phyloP scores from a whole-genome alignment of 1,139 yeast species.

The Suhomyces wounanorum region DNA sequence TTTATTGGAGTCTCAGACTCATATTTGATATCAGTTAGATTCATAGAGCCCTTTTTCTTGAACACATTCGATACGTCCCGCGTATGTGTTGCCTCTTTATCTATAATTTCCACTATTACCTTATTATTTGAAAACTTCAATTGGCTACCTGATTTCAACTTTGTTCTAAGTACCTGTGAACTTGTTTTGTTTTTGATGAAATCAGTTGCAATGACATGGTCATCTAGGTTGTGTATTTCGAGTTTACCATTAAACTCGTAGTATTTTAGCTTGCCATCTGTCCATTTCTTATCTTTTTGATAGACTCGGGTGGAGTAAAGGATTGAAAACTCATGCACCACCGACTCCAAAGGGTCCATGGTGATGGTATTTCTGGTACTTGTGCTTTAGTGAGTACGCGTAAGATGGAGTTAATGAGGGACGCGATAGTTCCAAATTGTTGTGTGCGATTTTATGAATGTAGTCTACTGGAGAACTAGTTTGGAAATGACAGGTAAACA shows the following conservation, averaged over 20 bases:
- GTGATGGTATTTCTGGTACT: neutral
- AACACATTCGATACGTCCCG: conserved; percentile 12
- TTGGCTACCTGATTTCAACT: conserved; percentile 16
- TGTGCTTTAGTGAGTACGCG: neutral
- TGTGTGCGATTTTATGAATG: too few species aligned
- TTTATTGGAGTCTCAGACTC: conserved; percentile 1
- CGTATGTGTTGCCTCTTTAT: conserved; percentile 9
- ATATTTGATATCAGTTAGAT: conserved; percentile 11
- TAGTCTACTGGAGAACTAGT: too few species aligned
- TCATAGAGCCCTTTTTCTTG: conserved; percentile 6
- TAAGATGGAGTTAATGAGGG: neutral
- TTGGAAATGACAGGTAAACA: too few species aligned
- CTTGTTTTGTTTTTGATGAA: conserved; percentile 24
- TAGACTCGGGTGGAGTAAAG: conserved; percentile 48
- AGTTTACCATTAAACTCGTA: conserved; percentile 51
- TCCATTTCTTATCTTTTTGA: conserved; percentile 57
- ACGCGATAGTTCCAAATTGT: neutral
- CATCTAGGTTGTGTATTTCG: conserved; percentile 43
- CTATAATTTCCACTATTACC: conserved; percentile 22
- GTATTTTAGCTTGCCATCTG: conserved; percentile 52
- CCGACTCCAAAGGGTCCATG: conserved; percentile 21
- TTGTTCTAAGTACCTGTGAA: conserved; percentile 15
- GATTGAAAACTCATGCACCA: conserved; percentile 38
- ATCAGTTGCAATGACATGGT: conserved; percentile 32
- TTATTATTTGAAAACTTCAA: conserved; percentile 21